Evolutionary conservation across 495 filamentous ascomycete species (phyloP).

Genomic region (Neurospora sp.): DNA sequence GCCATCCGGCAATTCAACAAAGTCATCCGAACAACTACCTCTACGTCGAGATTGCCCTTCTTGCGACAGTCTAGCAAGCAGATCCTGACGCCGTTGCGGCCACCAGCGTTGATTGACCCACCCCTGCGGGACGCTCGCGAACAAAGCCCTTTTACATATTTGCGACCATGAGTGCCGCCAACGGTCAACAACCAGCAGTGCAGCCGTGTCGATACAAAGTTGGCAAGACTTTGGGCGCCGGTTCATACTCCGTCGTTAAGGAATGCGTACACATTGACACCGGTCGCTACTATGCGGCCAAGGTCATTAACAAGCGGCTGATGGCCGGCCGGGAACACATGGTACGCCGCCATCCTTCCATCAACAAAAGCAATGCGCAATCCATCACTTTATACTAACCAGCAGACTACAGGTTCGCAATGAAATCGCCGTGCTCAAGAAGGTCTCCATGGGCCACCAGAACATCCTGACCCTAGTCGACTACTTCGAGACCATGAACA

Average conservation of each 20-base stretch:
- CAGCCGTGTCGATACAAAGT: constrained; percentile 82
- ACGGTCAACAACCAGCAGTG: constrained; percentile 31
- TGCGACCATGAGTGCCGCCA: constrained; percentile 24
- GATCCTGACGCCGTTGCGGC: background rate
- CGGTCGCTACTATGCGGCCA: constrained; percentile 94
- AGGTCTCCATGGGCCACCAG: constrained; percentile 93
- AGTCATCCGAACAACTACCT: background rate
- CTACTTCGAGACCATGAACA: constrained; percentile 99
- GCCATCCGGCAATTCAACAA: background rate
- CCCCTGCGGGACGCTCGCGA: background rate
- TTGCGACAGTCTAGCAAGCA: background rate
- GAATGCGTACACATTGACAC: constrained; percentile 99
- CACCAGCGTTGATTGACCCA: background rate
- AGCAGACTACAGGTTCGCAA: constrained; percentile 65
- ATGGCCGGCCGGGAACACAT: constrained; percentile 98
- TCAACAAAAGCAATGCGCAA: background rate
- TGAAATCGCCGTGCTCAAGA: constrained; percentile 94
- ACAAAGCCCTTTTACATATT: background rate
- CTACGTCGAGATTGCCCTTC: background rate
- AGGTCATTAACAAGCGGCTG: constrained; percentile 97
- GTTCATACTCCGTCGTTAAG: constrained; percentile 98
- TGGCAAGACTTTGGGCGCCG: constrained; percentile 91
- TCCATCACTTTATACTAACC: background rate
- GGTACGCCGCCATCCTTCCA: constrained; percentile 41
- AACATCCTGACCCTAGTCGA: constrained; percentile 97